phyloP scores from a whole-genome alignment of 169 alveolate genomes.

The Prorocentrum cordatum region DNA sequence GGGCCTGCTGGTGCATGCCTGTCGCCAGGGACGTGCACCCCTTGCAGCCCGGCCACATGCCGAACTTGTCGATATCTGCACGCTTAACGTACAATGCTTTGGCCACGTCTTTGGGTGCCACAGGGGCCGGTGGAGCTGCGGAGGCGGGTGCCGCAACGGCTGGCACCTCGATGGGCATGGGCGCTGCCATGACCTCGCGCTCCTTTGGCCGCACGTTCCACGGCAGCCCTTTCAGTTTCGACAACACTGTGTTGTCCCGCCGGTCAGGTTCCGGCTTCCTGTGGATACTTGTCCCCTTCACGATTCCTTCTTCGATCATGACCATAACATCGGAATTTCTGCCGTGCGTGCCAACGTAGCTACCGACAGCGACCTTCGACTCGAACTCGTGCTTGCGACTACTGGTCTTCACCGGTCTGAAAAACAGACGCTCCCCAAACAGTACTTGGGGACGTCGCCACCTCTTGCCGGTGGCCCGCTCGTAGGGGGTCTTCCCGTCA shows the following conservation, averaged over 20 bases:
- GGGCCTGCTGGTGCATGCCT: too few species aligned
- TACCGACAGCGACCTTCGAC: not conserved
- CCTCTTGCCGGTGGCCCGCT: not conserved
- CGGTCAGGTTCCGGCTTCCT: not conserved
- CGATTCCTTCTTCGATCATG: not conserved
- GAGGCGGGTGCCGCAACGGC: not conserved
- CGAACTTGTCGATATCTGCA: too few species aligned
- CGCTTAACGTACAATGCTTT: too few species aligned
- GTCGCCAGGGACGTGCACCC: too few species aligned
- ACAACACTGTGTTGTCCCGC: not conserved
- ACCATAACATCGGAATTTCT: not conserved
- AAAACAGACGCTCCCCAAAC: slow-evolving; percentile 14
- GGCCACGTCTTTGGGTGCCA: too few species aligned
- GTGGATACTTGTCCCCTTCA: not conserved
- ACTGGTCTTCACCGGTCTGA: not conserved
- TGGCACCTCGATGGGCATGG: not conserved
- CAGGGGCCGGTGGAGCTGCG: too few species aligned
- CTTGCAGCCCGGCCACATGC: too few species aligned
- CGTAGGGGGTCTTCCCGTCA: slow-evolving; percentile 9
- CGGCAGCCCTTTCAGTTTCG: not conserved
- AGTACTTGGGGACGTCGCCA: not conserved
- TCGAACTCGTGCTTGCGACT: not conserved
- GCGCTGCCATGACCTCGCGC: too few species aligned
- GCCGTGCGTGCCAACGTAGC: not conserved
- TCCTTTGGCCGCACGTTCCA: not conserved